These are phyloP conservation scores for Solanum ossicruentum DNA, from an alignment of 257 asterid genomes.

Conservation along the genomic window DNA sequence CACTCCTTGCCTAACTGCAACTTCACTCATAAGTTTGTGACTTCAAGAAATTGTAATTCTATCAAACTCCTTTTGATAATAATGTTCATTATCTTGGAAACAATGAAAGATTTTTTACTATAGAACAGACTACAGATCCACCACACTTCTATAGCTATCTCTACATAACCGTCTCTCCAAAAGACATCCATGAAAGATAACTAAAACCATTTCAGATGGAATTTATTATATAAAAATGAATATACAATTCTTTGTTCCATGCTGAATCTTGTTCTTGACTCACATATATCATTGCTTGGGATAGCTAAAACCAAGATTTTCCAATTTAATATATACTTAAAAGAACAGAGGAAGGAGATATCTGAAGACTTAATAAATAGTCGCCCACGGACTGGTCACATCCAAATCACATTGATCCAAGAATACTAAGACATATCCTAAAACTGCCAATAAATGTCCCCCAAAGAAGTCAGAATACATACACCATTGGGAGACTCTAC, in stretches of 20 bases:
- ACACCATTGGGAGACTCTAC: not conserved
- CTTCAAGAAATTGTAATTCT: not conserved
- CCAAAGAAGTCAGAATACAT: not conserved
- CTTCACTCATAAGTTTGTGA: not conserved
- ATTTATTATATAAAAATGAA: not conserved
- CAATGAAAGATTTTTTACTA: too few species aligned
- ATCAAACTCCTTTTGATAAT: too few species aligned
- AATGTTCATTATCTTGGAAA: not conserved
- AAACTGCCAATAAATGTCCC: not conserved
- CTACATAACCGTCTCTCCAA: not conserved
- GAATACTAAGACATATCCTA: not conserved
- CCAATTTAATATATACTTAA: not conserved
- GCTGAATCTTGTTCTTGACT: not conserved
- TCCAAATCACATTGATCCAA: not conserved
- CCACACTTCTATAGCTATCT: not conserved
- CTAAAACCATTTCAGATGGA: too few species aligned
- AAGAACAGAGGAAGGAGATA: not conserved
- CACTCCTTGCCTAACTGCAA: not conserved
- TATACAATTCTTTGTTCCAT: not conserved
- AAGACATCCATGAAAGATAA: not conserved
- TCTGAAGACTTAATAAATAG: not conserved
- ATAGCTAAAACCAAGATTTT: not conserved
- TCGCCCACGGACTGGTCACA: not conserved
- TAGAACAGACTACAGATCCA: too few species aligned
- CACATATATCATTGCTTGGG: not conserved